phyloP scores from a whole-genome alignment of 2,329 filamentous ascomycete species.

The Claviceps monticola region DNA sequence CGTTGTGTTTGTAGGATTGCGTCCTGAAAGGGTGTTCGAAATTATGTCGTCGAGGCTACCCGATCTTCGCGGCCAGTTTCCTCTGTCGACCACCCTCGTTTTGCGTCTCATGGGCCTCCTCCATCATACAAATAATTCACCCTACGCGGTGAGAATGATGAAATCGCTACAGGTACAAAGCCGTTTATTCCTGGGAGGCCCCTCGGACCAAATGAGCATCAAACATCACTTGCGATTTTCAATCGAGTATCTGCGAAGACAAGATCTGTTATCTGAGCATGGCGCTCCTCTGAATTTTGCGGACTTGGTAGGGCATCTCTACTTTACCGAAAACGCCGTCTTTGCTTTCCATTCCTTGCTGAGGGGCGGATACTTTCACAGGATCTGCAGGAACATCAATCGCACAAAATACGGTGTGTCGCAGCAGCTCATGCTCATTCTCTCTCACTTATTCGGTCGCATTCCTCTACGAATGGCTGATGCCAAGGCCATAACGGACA shows the following conservation, averaged over 20 bases:
- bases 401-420: constrained; percentile 3
- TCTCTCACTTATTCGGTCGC: constrained; percentile 41
- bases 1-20: constrained; percentile 60
- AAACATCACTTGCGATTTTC: constrained; percentile 69
- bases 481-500: neutral
- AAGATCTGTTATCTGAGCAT: constrained; percentile 45
- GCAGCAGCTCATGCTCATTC: constrained; percentile 45
- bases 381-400: constrained; percentile 44
- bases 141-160: constrained; percentile 25
- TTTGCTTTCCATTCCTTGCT: constrained; percentile 68
- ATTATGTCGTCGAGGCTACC: constrained; percentile 60
- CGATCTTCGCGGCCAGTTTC: constrained; percentile 64
- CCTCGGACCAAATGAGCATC: constrained; percentile 52
- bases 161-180: constrained; percentile 57
- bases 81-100: constrained; percentile 59
- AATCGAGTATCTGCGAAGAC: constrained; percentile 61
- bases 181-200: constrained; percentile 55
- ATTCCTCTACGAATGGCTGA: neutral
- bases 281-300: constrained; percentile 62
- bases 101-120: constrained; percentile 55
- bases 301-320: constrained; percentile 55
- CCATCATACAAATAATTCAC: constrained; percentile 17
- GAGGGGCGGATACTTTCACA: constrained; percentile 53
- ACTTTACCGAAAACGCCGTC: constrained; percentile 61
- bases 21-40: constrained; percentile 43